phyloP scores from a whole-genome alignment of 352 stramenopile genomes.

The Pythium sukuiense region DNA sequence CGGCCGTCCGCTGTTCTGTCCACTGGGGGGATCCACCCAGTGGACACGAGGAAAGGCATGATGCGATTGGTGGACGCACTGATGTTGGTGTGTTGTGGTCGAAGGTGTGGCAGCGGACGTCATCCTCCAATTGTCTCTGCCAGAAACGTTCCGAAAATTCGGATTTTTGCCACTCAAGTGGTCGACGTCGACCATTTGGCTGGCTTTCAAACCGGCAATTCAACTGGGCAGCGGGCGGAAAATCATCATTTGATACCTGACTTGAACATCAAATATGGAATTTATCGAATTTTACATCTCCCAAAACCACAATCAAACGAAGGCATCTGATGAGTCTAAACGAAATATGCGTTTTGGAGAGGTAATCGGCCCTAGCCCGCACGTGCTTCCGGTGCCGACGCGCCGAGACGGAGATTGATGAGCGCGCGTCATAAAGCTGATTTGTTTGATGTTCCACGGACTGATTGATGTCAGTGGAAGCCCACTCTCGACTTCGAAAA shows the following conservation, averaged over 20 bases:
- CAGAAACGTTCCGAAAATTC: not conserved
- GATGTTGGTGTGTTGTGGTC: not conserved
- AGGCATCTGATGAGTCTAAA: not conserved
- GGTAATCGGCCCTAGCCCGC: not conserved
- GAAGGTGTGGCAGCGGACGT: not conserved
- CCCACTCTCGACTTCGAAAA: not conserved
- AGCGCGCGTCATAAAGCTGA: constrained; percentile 2
- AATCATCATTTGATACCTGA: not conserved
- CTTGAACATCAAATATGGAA: not conserved
- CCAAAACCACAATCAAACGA: no score
- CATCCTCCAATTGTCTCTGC: constrained; percentile 4
- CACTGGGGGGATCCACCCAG: constrained; percentile 2
- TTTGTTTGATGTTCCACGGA: constrained; percentile 1
- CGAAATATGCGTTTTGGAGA: not conserved
- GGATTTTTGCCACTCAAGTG: not conserved
- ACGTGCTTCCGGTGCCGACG: not conserved
- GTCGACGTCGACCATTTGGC: constrained; percentile 8
- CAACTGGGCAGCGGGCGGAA: not conserved
- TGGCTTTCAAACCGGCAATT: constrained; percentile 8
- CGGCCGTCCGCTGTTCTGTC: constrained; percentile 19
- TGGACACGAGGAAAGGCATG: constrained; percentile 3
- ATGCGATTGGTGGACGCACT: not conserved
- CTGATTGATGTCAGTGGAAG: not conserved
- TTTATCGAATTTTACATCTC: not conserved
- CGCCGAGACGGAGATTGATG: not conserved